These are phyloP conservation scores for Lactifluus volemus DNA, from an alignment of 768 basidiomycete species.

Conservation along the genomic window DNA sequence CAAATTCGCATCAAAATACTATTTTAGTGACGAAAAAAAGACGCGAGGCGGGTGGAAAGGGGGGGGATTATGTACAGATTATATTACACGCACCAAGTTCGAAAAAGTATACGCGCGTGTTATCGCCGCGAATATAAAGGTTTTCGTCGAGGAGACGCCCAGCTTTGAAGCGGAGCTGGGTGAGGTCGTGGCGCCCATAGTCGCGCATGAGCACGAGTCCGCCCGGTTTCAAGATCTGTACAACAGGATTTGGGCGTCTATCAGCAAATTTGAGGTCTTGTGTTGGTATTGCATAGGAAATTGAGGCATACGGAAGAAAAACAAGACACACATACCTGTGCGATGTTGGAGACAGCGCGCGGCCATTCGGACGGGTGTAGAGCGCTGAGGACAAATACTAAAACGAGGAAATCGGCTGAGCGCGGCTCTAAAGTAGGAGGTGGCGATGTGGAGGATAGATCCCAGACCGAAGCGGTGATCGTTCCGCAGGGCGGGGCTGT, in stretches of 20 bases:
- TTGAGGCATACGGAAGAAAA: neutral
- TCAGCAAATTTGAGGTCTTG: neutral
- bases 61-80: neutral
- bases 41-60: too few relatives aligned
- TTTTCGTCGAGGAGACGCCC: slow-evolving; percentile 86
- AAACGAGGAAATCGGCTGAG: slow-evolving; percentile 81
- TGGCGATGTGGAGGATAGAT: slow-evolving; percentile 60
- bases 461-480: slow-evolving; percentile 83
- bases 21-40: too few relatives aligned
- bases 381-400: slow-evolving; percentile 91
- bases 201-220: slow-evolving; percentile 83
- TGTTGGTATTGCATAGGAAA: too few relatives aligned
- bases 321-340: slow-evolving; percentile 40
- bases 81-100: slow-evolving; percentile 50
- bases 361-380: slow-evolving; percentile 91
- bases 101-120: slow-evolving; percentile 96
- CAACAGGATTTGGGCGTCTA: neutral
- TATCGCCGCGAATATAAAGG: slow-evolving; percentile 94
- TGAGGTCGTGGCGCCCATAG: slow-evolving; percentile 91
- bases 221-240: slow-evolving; percentile 82
- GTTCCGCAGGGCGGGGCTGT: slow-evolving; percentile 53
- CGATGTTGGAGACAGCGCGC: slow-evolving; percentile 71
- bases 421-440: slow-evolving; percentile 55
- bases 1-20: too few relatives aligned
- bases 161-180: slow-evolving; percentile 87